Evolutionary conservation across 805 yeast species (phyloP), one percentile per base, ranked within the genome.

Genomic region (Metschnikowia aberdeeniae): DNA sequence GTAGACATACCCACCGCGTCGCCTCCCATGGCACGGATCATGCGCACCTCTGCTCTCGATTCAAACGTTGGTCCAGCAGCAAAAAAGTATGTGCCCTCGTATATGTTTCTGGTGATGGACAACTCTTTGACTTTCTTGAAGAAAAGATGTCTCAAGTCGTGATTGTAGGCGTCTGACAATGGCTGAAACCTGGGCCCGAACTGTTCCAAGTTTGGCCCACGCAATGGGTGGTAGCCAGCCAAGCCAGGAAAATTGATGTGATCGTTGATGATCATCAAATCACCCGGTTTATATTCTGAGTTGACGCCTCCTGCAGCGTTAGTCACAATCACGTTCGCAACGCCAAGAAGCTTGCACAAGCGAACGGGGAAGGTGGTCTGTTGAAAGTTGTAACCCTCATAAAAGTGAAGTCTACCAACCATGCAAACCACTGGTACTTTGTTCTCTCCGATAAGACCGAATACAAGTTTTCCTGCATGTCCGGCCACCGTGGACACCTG

Each of bases 1-100:
- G 98, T 93, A 46, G 96, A 86, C 99, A 92, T 92, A 4, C 98
- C 98, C 2, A 90, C 98, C 0, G 93, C 86, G 64, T 92, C 98
- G 42, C 88, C 97, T 8, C 98, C 98, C 26, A 85, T 52, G 5
- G 68, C 54, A 48, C 81, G 64, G 38, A 92, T 70, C 73, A 83
- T 73, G 46, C 95, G 74, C n/a, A 84, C 85, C 68, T 92, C 99
- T 0, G 97, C 96, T 56, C 97, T 75, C 3, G 87, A 78, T 68
- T 92, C 99, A 64, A 84, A 92, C 1, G 97, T 87, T 4, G 99
- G 98, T 0, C 99, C 99, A 5, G 95, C 78, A 6, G 84, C 95
- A 64, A 78, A 90, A 43, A 77, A 78, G 59, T 92, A 92, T 1
- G 83, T 79, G 31, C 98, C 99, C 65, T 92, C 98, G 58, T 87